Conservation (phyloP, 768 basidiomycete species). For the Leucocoprinus leucothites region DNA sequence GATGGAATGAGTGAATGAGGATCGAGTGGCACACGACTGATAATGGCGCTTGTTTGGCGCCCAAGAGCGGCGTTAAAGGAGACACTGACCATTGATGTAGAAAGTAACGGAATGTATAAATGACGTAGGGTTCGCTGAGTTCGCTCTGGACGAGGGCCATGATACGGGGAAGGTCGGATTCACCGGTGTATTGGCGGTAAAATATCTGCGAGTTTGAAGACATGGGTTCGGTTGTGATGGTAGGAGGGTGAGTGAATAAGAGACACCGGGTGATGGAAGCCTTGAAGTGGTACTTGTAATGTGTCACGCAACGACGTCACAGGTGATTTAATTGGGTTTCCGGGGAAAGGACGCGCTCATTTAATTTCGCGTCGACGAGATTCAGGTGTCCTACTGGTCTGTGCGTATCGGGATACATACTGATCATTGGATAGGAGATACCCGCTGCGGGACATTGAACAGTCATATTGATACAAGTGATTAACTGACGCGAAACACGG, state of each 20-base stretch:
- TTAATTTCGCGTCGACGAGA: background rate
- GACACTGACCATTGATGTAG: conserved; percentile 85
- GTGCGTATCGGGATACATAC: no score
- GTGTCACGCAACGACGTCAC: conserved; percentile 31
- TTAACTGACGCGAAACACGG: no score
- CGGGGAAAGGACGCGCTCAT: background rate
- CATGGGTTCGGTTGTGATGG: conserved; percentile 17
- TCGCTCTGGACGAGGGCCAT: conserved; percentile 89
- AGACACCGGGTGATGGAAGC: conserved; percentile 6
- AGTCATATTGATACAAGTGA: no score
- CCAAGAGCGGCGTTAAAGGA: conserved; percentile 15
- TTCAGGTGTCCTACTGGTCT: no score
- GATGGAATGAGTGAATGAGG: conserved; percentile 15
- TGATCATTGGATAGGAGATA: no score
- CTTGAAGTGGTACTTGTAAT: background rate
- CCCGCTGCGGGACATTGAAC: no score
- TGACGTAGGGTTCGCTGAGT: conserved; percentile 93
- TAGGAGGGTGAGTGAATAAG: conserved; percentile 17
- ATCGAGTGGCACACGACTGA: conserved; percentile 29
- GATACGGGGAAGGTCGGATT: conserved; percentile 76
- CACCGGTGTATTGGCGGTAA: conserved; percentile 75
- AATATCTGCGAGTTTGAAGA: conserved; percentile 39
- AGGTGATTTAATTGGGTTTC: conserved; percentile 20
- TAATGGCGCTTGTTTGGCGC: conserved; percentile 27
- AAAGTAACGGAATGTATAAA: conserved; percentile 97